Evolutionary conservation across 2,329 filamentous ascomycete genomes (phyloP).

Genomic region (Cladorrhinum sp.): DNA sequence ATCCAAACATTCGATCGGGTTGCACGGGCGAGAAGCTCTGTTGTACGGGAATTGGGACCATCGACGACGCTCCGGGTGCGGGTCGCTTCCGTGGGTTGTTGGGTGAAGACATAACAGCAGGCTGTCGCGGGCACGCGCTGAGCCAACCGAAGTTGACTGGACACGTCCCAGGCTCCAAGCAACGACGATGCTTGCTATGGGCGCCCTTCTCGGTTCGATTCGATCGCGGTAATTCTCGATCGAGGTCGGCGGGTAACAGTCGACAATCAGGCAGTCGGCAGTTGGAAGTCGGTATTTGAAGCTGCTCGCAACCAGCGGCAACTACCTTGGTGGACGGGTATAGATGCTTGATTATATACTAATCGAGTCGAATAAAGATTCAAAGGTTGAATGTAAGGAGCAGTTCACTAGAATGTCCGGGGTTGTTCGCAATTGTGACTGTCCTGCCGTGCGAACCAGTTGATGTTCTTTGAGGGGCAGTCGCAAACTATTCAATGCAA

Average conservation of each 20-base stretch:
- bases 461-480: conserved; percentile 10
- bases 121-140: conserved; percentile 23
- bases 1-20: conserved; percentile 46
- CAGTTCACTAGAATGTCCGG: not conserved
- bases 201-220: not conserved
- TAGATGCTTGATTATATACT: not conserved
- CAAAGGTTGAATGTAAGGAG: not conserved
- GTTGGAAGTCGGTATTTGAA: not conserved
- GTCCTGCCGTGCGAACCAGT: conserved; percentile 4
- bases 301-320: not conserved
- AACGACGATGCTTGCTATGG: not conserved
- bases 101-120: conserved; percentile 43
- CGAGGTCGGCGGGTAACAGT: not conserved
- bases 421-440: not conserved
- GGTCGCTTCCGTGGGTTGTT: conserved; percentile 67
- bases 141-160: conserved; percentile 10
- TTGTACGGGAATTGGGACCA: conserved; percentile 52
- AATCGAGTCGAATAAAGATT: not conserved
- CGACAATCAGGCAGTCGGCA: not conserved
- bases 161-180: conserved; percentile 12
- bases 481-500: not conserved
- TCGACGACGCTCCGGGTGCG: conserved; percentile 67
- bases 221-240: not conserved
- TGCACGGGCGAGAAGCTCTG: conserved; percentile 47
- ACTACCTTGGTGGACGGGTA: not conserved